A percentile compares a stretch with the other conserved stretches of the same genome.
These are phyloP conservation scores for Cudoniella acicularis DNA, from an alignment of 495 filamentous ascomycete species.

Conservation along the genomic window DNA sequence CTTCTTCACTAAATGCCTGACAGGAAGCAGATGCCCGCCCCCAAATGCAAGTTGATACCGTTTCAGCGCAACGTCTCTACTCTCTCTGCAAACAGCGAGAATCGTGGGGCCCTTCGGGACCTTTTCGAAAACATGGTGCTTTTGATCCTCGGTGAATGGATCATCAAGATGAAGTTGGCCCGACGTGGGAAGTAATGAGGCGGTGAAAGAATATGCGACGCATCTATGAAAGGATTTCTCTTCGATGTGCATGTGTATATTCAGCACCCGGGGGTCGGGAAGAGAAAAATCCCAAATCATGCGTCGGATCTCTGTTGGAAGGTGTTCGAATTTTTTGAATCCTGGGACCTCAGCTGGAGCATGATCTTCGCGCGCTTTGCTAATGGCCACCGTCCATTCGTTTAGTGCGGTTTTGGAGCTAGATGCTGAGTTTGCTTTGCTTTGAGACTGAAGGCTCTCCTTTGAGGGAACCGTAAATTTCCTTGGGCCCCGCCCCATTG, in stretches of 20 bases:
- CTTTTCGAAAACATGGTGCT: background rate
- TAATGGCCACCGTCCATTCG: too few species aligned
- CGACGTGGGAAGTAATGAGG: background rate
- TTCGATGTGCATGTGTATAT: background rate
- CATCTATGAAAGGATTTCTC: background rate
- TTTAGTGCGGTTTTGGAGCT: too few species aligned
- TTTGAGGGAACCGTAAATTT: too few species aligned
- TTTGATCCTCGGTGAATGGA: background rate
- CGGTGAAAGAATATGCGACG: background rate
- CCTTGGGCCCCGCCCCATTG: too few species aligned
- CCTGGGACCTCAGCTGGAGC: background rate
- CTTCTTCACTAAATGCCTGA: background rate
- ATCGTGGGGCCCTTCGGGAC: background rate
- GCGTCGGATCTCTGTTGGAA: background rate
- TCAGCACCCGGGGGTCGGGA: background rate
- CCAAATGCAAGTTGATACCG: background rate
- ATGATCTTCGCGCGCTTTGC: conserved; percentile 15
- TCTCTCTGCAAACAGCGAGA: background rate
- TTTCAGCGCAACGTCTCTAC: background rate
- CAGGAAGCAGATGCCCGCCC: background rate
- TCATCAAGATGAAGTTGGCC: background rate
- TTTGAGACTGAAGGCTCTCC: too few species aligned
- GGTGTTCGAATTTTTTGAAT: background rate
- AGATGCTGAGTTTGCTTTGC: too few species aligned
- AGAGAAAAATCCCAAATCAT: background rate